phyloP scores from a whole-genome alignment of 371 early-diverging fungal genomes.

The Mucor piriformis region DNA sequence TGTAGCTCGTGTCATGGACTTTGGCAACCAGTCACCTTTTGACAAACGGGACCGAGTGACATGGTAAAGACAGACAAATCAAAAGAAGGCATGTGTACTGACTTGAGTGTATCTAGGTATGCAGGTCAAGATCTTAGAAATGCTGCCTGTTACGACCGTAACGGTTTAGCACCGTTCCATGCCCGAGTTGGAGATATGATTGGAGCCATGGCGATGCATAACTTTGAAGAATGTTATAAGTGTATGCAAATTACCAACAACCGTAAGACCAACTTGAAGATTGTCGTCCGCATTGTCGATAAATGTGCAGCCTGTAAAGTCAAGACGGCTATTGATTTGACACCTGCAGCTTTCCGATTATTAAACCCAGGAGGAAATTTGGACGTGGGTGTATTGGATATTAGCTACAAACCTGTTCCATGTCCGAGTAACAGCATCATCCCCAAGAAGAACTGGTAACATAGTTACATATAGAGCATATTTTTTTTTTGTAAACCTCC shows the following conservation, averaged over 20 bases:
- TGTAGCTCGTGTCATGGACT: slow-evolving; percentile 24
- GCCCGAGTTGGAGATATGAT: slow-evolving; percentile 31
- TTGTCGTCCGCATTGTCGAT: slow-evolving; percentile 34
- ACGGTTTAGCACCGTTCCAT: slow-evolving; percentile 27
- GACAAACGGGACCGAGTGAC: slow-evolving; percentile 25
- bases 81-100: background rate
- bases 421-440: slow-evolving; percentile 20
- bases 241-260: slow-evolving; percentile 41
- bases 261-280: slow-evolving; percentile 4
- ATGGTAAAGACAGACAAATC: slow-evolving; percentile 12
- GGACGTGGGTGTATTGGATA: slow-evolving; percentile 35
- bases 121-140: slow-evolving; percentile 29
- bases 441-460: background rate
- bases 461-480: too few species aligned
- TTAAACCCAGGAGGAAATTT: slow-evolving; percentile 22
- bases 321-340: slow-evolving; percentile 34
- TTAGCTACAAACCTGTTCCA: slow-evolving; percentile 26
- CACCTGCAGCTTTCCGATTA: slow-evolving; percentile 34
- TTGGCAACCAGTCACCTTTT: background rate
- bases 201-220: slow-evolving; percentile 43
- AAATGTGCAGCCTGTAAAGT: slow-evolving; percentile 38
- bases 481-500: too few species aligned
- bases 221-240: slow-evolving; percentile 36
- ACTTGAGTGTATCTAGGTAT: slow-evolving; percentile 20
- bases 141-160: slow-evolving; percentile 39